Evolutionary conservation across 768 basidiomycete species (phyloP), one percentile per base, ranked within the genome.

Genomic region (Megacollybia marginata): DNA sequence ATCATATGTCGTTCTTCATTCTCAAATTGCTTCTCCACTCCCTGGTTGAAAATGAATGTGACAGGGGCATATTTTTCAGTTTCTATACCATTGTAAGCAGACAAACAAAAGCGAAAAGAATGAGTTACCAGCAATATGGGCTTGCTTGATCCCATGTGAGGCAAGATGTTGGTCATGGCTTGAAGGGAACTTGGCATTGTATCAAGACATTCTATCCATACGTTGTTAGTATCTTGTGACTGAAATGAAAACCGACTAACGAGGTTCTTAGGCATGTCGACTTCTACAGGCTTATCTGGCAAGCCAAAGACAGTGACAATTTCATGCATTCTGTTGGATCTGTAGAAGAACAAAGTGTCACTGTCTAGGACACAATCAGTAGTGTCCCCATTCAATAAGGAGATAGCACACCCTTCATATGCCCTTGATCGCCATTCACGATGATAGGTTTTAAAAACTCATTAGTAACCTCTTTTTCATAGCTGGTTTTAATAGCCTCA

Each of bases 51-150:
- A 79, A 95, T 95, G 75, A 96, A 95, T 0, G 93, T 97, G 49
- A 97, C 90, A 62, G 95, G 93, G 2, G 92, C 92, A 65, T 94
- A 97, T 69, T 97, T 95, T 65, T 95, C 93, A n/a, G 93, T 95
- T 65, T 96, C 93, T 79, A 60, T 2, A 23, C n/a, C n/a, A 9
- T 16, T 38, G 19, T 38, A 46, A 45, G 42, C 47, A 13, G 11
- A 23, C 19, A 32, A 47, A 48, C 12, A 33, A 11, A 33, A 23
- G 38, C 19, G 46, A 20, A 33, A 44, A 42, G 15, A 85, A 48
- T n/a, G n/a, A n/a, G n/a, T n/a, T n/a, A n/a, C n/a, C n/a, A n/a
- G 92, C 93, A 48, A 96, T 80, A 60, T 95, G 93, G 4, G 85
- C 85, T 60, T 96, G 93, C 62, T 85, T 90, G 51, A 88, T 60